A percentile compares a stretch with the other conserved stretches of the same genome.
Evolutionary conservation across 2,329 filamentous ascomycete species (phyloP).

Genomic region (Lasiodiplodia gonubiensis): DNA sequence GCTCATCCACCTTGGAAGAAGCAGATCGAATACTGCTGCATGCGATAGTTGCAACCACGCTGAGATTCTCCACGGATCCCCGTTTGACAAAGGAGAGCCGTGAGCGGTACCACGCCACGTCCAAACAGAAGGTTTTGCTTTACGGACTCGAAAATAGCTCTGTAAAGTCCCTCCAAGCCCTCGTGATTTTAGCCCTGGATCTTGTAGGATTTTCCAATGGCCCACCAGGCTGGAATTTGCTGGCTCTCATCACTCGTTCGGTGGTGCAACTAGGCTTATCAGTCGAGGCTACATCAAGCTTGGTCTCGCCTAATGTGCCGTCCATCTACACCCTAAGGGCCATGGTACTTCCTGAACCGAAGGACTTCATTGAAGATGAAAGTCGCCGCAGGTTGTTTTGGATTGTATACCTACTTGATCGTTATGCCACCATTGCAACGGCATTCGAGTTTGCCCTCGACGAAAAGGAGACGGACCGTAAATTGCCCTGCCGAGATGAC

Average conservation of each 20-base stretch:
- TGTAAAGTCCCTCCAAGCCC: conserved; percentile 82
- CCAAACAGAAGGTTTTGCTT: conserved; percentile 84
- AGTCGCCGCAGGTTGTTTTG: conserved; percentile 84
- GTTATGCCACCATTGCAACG: conserved; percentile 88
- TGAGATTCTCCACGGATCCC: conserved; percentile 80
- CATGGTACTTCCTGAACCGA: conserved; percentile 81
- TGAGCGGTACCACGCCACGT: conserved; percentile 76
- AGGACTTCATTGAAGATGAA: conserved; percentile 89
- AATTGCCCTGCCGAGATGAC: conserved; percentile 84
- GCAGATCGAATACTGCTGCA: conserved; percentile 83
- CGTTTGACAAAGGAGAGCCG: conserved; percentile 75
- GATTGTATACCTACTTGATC: conserved; percentile 91
- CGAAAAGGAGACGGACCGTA: conserved; percentile 87
- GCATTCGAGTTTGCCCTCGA: conserved; percentile 91
- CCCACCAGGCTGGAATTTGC: conserved; percentile 88
- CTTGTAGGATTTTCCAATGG: conserved; percentile 87
- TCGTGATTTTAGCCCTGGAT: conserved; percentile 86
- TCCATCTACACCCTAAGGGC: conserved; percentile 90
- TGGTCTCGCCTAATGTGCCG: conserved; percentile 76
- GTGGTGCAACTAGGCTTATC: conserved; percentile 87
- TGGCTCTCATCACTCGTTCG: conserved; percentile 85
- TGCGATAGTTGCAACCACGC: conserved; percentile 85
- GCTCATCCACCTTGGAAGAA: conserved; percentile 74
- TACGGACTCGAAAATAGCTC: conserved; percentile 91
- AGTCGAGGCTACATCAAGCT: conserved; percentile 79